Conservation (phyloP, 192 early-diverging fungal genomes). For the Gamsiella multidivaricata region DNA sequence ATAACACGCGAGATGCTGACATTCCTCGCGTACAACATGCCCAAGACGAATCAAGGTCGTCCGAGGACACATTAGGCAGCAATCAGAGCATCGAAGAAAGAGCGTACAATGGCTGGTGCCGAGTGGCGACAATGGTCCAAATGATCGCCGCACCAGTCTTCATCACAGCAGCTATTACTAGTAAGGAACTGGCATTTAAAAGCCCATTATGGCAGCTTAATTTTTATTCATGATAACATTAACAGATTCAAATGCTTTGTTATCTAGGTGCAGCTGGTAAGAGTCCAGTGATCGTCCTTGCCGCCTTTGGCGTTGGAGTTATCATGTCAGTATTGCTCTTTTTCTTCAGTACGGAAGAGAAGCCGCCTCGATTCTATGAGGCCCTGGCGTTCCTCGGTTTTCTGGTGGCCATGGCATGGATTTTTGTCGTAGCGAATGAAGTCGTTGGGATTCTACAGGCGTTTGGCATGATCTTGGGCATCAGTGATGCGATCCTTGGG, state of each 20-base stretch:
- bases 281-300: conserved; percentile 21
- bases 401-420: conserved; percentile 82
- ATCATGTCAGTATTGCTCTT: conserved; percentile 23
- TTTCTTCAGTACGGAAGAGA: conserved; percentile 38
- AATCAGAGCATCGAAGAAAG: conserved; percentile 7
- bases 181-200: too few species aligned
- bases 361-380: conserved; percentile 57
- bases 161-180: conserved; percentile 49
- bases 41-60: neutral
- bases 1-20: conserved; percentile 10
- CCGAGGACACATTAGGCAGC: conserved; percentile 2
- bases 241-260: neutral
- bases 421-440: conserved; percentile 90
- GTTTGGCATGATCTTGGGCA: conserved; percentile 76
- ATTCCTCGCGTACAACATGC: neutral
- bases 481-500: conserved; percentile 86
- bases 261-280: conserved; percentile 31
- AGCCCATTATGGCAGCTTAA: neutral
- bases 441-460: conserved; percentile 87
- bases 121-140: conserved; percentile 68
- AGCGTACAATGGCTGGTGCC: conserved; percentile 56
- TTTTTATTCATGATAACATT: too few species aligned
- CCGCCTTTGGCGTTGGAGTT: conserved; percentile 40
- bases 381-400: conserved; percentile 78
- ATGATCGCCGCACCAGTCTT: conserved; percentile 66